Evolutionary conservation across 352 stramenopile species (phyloP).

Genomic region (Globisporangium megalacanthum): DNA sequence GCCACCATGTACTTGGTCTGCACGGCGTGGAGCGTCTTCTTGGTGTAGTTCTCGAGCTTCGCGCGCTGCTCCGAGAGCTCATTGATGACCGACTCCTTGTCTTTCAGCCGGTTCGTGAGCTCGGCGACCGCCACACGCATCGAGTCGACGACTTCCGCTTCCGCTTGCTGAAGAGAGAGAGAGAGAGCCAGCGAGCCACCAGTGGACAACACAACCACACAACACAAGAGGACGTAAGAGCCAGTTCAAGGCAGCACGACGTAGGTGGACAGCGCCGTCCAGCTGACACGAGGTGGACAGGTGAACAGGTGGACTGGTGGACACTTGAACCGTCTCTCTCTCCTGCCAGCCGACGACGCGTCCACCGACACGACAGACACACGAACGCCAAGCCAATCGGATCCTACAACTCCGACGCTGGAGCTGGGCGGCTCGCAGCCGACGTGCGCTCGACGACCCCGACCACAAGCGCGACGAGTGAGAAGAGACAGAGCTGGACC

Average conservation of each 20-base stretch:
- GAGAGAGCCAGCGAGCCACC: conserved; percentile 1
- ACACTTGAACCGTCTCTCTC: not conserved
- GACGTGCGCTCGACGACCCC: conserved; percentile 1
- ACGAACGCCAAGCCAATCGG: not conserved
- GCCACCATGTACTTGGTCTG: conserved; percentile 90
- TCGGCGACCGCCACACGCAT: conserved; percentile 72
- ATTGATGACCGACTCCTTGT: conserved; percentile 87
- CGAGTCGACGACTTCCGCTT: conserved; percentile 64
- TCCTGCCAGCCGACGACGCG: not conserved
- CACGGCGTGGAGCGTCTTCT: conserved; percentile 87
- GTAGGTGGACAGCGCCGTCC: not conserved
- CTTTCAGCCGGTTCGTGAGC: conserved; percentile 82
- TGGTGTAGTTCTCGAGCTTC: conserved; percentile 89
- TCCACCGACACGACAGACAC: conserved; percentile 1
- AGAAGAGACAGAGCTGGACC: conserved; percentile 7
- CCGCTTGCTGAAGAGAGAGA: conserved; percentile 38
- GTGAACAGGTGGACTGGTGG: not conserved
- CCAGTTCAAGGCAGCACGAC: not conserved
- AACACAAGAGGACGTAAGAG: not conserved
- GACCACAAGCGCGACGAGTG: conserved; percentile 10
- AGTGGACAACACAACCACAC: conserved; percentile 1
- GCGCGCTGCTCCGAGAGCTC: conserved; percentile 78
- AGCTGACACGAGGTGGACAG: not conserved
- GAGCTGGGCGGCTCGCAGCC: not conserved
- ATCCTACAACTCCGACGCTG: not conserved